Percentiles rank a stretch among this genome's conserved stretches.
Conservation (phyloP, 2,329 filamentous ascomycete genomes). For the Truncatella angustata region DNA sequence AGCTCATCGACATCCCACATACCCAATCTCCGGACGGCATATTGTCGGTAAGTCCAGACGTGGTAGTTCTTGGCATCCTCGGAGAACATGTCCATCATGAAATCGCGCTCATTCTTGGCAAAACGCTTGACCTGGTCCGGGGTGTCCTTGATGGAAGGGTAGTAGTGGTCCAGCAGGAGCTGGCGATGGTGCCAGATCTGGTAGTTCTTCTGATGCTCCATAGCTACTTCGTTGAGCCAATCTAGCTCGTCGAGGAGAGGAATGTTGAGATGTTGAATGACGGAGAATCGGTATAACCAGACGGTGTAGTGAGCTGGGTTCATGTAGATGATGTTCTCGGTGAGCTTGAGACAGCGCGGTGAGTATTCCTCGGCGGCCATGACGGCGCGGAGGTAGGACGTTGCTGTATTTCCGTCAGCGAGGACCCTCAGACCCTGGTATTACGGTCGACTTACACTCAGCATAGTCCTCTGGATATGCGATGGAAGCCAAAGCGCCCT, state of each 20-base stretch:
- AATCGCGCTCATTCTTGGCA: constrained; percentile 66
- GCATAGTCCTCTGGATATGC: constrained; percentile 87
- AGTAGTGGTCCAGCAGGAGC: constrained; percentile 60
- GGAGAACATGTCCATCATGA: constrained; percentile 76
- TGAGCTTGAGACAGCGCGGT: constrained; percentile 74
- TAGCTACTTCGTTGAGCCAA: constrained; percentile 83
- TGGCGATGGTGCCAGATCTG: constrained; percentile 88
- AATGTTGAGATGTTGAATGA: constrained; percentile 65
- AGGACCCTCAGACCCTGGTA: background rate
- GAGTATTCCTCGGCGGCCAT: constrained; percentile 89
- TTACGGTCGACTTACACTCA: constrained; percentile 54
- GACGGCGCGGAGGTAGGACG: constrained; percentile 87
- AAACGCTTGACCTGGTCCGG: constrained; percentile 55
- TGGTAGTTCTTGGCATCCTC: constrained; percentile 97
- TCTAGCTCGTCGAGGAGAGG: constrained; percentile 69
- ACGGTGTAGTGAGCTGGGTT: constrained; percentile 98
- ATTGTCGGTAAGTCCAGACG: constrained; percentile 93
- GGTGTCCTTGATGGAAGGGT: constrained; percentile 59
- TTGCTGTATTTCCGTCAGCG: constrained; percentile 50
- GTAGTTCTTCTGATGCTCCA: constrained; percentile 93
- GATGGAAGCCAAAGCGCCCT: constrained; percentile 84
- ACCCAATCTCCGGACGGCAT: constrained; percentile 62
- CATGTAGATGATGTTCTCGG: constrained; percentile 84
- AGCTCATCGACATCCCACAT: constrained; percentile 60
- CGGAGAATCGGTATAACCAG: constrained; percentile 90